phyloP scores from a whole-genome alignment of 139 green algal genomes.

The Gonium pectorale region DNA sequence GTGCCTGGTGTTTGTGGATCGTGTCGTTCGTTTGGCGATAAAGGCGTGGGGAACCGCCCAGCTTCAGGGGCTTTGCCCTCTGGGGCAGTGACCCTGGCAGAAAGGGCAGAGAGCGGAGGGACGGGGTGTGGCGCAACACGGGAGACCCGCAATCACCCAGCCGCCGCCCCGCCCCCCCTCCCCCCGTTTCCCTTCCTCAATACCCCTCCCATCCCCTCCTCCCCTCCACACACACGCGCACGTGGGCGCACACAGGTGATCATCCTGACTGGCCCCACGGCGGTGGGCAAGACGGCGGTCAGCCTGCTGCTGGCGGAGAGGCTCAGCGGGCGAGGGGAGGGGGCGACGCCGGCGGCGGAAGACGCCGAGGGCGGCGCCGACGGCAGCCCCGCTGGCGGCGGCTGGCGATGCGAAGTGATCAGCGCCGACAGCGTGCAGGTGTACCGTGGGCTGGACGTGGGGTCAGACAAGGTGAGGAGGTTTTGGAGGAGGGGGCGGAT shows the following conservation, averaged over 20 bases:
- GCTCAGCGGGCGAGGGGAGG: constrained; percentile 48
- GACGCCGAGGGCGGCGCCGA: neutral
- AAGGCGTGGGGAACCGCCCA: too few relatives aligned
- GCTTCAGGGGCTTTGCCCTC: too few relatives aligned
- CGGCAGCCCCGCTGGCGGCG: neutral
- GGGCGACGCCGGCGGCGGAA: neutral
- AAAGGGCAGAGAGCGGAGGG: too few relatives aligned
- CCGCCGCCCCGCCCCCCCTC: neutral
- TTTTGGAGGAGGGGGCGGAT: neutral
- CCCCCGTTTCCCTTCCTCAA: neutral
- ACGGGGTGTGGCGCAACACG: too few relatives aligned
- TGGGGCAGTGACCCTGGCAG: too few relatives aligned
- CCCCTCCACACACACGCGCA: too few relatives aligned
- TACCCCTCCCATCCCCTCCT: neutral
- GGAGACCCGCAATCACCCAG: too few relatives aligned
- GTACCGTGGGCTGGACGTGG: constrained; percentile 91
- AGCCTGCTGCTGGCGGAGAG: constrained; percentile 82
- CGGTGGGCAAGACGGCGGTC: constrained; percentile 91
- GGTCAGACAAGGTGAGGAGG: constrained; percentile 87
- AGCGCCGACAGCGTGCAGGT: constrained; percentile 97
- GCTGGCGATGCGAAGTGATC: constrained; percentile 85
- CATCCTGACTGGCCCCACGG: constrained; percentile 93
- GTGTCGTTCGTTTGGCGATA: too few relatives aligned
- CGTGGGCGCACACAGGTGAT: constrained; percentile 88
- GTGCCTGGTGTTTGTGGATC: too few relatives aligned